These are phyloP conservation scores for Ogataea henricii DNA, from an alignment of 805 yeast genomes.

Conservation along the genomic window DNA sequence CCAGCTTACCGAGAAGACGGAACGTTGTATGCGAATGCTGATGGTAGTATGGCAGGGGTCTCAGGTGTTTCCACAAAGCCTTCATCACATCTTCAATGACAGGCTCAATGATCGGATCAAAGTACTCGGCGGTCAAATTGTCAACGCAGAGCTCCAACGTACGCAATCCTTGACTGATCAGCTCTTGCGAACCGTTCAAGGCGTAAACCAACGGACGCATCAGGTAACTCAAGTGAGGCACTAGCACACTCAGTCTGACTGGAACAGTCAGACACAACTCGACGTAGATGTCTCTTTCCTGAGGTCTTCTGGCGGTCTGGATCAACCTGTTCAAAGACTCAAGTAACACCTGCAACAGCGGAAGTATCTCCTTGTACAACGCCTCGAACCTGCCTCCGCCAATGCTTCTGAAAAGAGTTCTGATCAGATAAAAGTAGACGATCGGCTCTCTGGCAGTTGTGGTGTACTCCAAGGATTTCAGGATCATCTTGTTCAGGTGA, in stretches of 20 bases:
- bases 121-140: slow-evolving; percentile 91
- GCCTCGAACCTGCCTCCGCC: slow-evolving; percentile 97
- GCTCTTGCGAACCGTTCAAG: slow-evolving; percentile 83
- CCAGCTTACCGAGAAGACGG: slow-evolving; percentile 89
- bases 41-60: slow-evolving; percentile 92
- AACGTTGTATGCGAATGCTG: slow-evolving; percentile 95
- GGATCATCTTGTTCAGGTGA: slow-evolving; percentile 78
- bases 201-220: slow-evolving; percentile 93
- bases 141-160: slow-evolving; percentile 96
- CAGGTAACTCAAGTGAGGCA: slow-evolving; percentile 85
- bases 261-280: slow-evolving; percentile 96
- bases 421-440: slow-evolving; percentile 81
- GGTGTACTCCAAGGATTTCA: slow-evolving; percentile 75
- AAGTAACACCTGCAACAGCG: slow-evolving; percentile 80
- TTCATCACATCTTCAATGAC: slow-evolving; percentile 93
- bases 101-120: slow-evolving; percentile 96
- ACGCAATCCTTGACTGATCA: slow-evolving; percentile 91
- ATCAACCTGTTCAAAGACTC: slow-evolving; percentile 85
- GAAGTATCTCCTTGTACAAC: slow-evolving; percentile 89
- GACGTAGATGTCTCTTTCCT: slow-evolving; percentile 91
- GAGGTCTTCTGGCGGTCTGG: slow-evolving; percentile 79
- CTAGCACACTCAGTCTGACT: slow-evolving; percentile 87
- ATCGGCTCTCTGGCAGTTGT: slow-evolving; percentile 89
- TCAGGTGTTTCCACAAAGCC: slow-evolving; percentile 86
- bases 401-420: slow-evolving; percentile 89